phyloP scores from a whole-genome alignment of 257 asterid species.

The Paraleonurus japonicus region DNA sequence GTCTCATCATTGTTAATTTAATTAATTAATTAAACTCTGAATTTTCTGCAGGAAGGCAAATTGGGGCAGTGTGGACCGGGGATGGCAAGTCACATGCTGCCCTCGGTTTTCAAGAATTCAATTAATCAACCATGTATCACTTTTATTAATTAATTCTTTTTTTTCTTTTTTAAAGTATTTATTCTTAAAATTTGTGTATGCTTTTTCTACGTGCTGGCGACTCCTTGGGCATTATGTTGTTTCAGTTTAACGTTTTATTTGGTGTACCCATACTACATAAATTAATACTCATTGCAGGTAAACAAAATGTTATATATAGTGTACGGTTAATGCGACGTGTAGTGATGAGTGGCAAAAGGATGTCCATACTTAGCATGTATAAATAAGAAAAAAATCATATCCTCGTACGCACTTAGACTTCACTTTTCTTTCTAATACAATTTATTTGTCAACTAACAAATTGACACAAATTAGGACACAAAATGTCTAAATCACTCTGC shows the following conservation, averaged over 20 bases:
- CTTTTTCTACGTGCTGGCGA: slow-evolving; percentile 43
- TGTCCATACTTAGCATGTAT: too few relatives aligned
- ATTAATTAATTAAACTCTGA: slow-evolving; percentile 10
- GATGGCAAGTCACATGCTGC: slow-evolving; percentile 39
- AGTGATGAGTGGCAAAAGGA: neutral
- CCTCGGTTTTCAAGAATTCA: slow-evolving; percentile 33
- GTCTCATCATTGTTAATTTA: too few relatives aligned
- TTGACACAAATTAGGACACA: too few relatives aligned
- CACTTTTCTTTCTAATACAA: too few relatives aligned
- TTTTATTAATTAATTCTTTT: neutral
- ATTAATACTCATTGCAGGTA: neutral
- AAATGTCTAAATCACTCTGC: too few relatives aligned
- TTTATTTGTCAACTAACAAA: too few relatives aligned
- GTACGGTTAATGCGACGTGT: neutral
- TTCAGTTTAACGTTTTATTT: neutral
- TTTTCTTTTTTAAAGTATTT: neutral
- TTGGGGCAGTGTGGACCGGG: slow-evolving; percentile 35
- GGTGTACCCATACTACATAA: neutral
- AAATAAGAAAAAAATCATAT: too few relatives aligned
- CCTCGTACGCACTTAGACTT: too few relatives aligned
- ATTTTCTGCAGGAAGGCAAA: slow-evolving; percentile 23
- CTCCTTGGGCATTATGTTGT: slow-evolving; percentile 28
- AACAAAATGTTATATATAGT: neutral
- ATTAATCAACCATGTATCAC: neutral
- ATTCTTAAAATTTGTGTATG: slow-evolving; percentile 13